Evolutionary conservation across 2,329 filamentous ascomycete species (phyloP), one percentile per base, ranked within the genome.

Genomic region (Aspergillus ochraceus): DNA sequence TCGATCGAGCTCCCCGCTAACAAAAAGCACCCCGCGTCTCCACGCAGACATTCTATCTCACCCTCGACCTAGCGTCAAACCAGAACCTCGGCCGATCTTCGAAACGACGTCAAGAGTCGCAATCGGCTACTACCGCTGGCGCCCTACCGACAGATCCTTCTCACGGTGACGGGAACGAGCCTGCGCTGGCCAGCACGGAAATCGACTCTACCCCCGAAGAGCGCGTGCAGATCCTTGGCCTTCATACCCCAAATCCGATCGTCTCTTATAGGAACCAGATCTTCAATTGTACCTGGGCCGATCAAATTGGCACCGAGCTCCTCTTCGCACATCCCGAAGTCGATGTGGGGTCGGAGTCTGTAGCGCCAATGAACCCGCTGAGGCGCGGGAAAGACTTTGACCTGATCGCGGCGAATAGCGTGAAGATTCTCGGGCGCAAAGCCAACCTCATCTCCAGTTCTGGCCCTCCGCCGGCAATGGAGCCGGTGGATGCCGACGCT

Each of bases 261-360:
- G 83, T 97, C 60, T 89, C 90, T 22, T 96, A 96, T 76, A 84
- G 89, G 59, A 90, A 90, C 30, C 86, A 88, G 62, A 80, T 96
- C 22, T 95, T 93, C 71, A 87, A 86, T 64, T 94, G 92, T 64
- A 79, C 86, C 50, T 98, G 94, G 94, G 85, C 86, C 11, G 87
- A 90, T 62, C 89, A 92, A 60, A 85, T 96, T 49, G 94, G 94
- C 39, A 96, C 92, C 0, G 91, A 96, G 66, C 79, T 93, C 64
- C 84, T 96, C 47, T 89, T 97, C 68, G 83, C 81, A 62, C 76
- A 82, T 62, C 65, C 70, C 45, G 62, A 75, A 47, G 62, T 71
- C 6, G 65, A 76, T 57, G 67, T 72, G 11, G 72, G 67, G 5
- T 53, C 64, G 39, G 63, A 62, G 19, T 19, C 57, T 17, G 50